Conservation (phyloP, 441 rosid species). For the Macaranga tanarius region DNA sequence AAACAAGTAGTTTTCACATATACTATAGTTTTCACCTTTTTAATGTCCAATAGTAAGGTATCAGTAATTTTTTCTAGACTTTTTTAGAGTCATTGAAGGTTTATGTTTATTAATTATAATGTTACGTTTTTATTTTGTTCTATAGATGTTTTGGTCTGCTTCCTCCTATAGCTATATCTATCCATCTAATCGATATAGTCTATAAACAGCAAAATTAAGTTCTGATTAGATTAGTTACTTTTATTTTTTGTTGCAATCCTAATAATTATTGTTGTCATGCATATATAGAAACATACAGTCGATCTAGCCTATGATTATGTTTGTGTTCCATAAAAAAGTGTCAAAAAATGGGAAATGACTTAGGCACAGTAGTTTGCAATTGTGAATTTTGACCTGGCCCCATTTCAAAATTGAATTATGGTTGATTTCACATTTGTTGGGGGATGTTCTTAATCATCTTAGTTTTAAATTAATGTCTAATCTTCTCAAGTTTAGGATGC, state of each 20-base stretch:
- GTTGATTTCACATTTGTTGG: conserved; percentile 19
- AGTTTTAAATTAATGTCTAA: not conserved
- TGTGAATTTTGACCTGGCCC: conserved; percentile 36
- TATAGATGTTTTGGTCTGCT: conserved; percentile 3
- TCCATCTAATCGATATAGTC: conserved; percentile 20
- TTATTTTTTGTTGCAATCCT: conserved; percentile 4
- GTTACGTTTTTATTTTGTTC: not conserved
- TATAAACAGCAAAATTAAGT: conserved; percentile 27
- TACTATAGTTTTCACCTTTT: conserved; percentile 23
- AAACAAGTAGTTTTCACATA: conserved; percentile 25
- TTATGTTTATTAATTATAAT: not conserved
- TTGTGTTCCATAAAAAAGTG: conserved; percentile 28
- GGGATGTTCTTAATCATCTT: not conserved
- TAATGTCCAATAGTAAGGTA: conserved; percentile 6
- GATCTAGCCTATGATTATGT: conserved; percentile 43
- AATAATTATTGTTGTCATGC: conserved; percentile 41
- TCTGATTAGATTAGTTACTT: conserved; percentile 2
- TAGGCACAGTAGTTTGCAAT: conserved; percentile 25
- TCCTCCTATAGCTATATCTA: not conserved
- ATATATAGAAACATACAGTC: conserved; percentile 35
- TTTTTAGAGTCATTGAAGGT: not conserved
- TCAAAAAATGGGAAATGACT: conserved; percentile 28
- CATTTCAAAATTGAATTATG: not conserved
- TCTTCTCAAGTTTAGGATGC: not conserved
- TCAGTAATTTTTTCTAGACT: not conserved